Evolutionary conservation across 2,329 filamentous ascomycete species (phyloP), one percentile per base, ranked within the genome.

Genomic region (Aspergillus clavatus): DNA sequence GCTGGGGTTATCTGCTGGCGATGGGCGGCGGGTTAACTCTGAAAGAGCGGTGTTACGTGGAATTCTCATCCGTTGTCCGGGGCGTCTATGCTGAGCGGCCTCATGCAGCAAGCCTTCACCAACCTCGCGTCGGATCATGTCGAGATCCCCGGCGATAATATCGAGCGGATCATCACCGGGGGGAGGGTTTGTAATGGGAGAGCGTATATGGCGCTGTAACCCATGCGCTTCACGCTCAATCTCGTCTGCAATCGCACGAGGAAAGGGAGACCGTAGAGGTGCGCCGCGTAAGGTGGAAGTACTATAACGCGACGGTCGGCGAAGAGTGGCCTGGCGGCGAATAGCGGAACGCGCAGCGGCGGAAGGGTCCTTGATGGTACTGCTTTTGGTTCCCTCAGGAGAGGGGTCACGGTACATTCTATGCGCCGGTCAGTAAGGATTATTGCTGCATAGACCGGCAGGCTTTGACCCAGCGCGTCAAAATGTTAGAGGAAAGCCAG

Each of bases 331-430:
- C 51, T 74, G 72, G 47, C 80, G 76, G 48, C 80, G 76, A 57
- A 83, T 83, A 33, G 77, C 66, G 29, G 78, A 82, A 59, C 80
- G 77, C 44, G 73, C 67, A 45, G 70, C 61, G 38, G 77, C 77
- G 46, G 74, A 73, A 28, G 72, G 63, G 57, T 82, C 79, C 61
- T 80, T 81, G 51, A 69, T 60, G 42, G 69, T 61, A 46, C 70
- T 65, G 43, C 70, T 72, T 40, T 59, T 65, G 24, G 53, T 18
- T 19, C 65, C 62, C 45, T 71, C 68, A 47, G 72, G 66, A 38
- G 72, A 69, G 31, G 77, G 76, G 59, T 77, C 74, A 62, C 72
- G 72, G 70, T 73, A 82, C 66, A 82, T 73, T 50, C 75, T 77
- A 53, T 42, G 51, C 35, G 44, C n/a, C 28, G 36, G 53, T 62